Conservation (phyloP, 139 green algal genomes). For the Volvox reticuliferus region DNA sequence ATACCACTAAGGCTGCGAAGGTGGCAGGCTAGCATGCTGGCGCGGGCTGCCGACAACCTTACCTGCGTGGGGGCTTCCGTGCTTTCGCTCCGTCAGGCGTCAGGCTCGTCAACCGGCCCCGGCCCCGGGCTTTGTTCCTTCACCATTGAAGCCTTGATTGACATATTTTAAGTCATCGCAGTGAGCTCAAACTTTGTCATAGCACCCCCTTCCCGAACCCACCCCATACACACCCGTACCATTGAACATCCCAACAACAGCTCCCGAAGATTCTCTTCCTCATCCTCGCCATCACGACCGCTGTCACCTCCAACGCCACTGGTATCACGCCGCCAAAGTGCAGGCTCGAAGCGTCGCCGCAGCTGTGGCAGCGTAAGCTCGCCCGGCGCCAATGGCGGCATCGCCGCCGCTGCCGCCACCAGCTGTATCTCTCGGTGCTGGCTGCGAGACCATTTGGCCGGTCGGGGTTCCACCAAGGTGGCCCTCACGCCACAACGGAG, state of each 20-base stretch:
- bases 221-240: neutral
- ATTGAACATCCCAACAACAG: neutral
- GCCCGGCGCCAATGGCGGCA: neutral
- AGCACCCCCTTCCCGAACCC: neutral
- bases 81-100: too few species aligned
- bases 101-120: too few species aligned
- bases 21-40: too few species aligned
- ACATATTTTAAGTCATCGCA: too few species aligned
- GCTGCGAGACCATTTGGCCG: slow-evolving; percentile 62
- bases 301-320: too few species aligned
- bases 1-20: too few species aligned
- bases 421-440: slow-evolving; percentile 30
- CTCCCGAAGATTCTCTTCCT: neutral
- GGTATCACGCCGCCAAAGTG: neutral
- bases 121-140: too few species aligned
- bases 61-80: too few species aligned
- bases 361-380: slow-evolving; percentile 5
- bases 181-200: too few species aligned
- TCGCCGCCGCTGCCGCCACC: neutral
- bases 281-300: neutral
- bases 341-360: slow-evolving; percentile 30
- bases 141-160: too few species aligned
- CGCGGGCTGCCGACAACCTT: too few species aligned
- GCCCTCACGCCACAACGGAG: slow-evolving; percentile 48
- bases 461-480: slow-evolving; percentile 80